Evolutionary conservation across 176 grass and related monocot genomes (phyloP).

Genomic region (Puccinellia tenuiflora): DNA sequence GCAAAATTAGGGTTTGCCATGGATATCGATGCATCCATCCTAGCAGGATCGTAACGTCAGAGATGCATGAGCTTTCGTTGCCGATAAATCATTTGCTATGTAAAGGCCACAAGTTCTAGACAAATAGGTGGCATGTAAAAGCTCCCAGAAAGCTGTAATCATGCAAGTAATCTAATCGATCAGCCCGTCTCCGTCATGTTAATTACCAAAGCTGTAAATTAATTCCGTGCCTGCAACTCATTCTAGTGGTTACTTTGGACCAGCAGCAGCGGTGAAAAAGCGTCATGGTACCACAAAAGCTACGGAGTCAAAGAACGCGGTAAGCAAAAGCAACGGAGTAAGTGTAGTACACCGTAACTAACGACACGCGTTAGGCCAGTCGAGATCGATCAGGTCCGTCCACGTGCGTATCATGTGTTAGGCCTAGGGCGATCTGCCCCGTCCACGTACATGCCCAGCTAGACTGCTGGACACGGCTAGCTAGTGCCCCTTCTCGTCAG

Average conservation of each 20-base stretch:
- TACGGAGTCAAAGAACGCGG: constrained; percentile 28
- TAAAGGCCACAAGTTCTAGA: constrained; percentile 4
- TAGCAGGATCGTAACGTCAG: background rate
- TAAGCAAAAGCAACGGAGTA: background rate
- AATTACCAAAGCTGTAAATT: background rate
- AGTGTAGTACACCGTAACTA: background rate
- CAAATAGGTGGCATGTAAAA: background rate
- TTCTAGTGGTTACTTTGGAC: constrained; percentile 32
- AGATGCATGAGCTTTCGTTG: constrained; percentile 26
- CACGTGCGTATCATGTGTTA: background rate
- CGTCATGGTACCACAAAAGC: background rate
- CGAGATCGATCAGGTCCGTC: background rate
- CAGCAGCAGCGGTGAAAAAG: background rate
- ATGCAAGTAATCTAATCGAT: constrained; percentile 11
- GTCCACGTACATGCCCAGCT: background rate
- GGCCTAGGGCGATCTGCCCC: background rate
- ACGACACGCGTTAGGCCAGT: background rate
- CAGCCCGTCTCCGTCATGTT: background rate
- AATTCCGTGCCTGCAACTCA: constrained; percentile 7
- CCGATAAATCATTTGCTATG: background rate
- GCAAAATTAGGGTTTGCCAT: background rate
- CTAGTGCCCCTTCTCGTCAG: background rate
- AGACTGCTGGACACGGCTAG: background rate
- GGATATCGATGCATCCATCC: background rate
- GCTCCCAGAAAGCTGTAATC: constrained; percentile 6